Percentiles rank a stretch among this genome's conserved stretches.
Conservation (phyloP, 352 stramenopile genomes). For the Phytophthora rubi region DNA sequence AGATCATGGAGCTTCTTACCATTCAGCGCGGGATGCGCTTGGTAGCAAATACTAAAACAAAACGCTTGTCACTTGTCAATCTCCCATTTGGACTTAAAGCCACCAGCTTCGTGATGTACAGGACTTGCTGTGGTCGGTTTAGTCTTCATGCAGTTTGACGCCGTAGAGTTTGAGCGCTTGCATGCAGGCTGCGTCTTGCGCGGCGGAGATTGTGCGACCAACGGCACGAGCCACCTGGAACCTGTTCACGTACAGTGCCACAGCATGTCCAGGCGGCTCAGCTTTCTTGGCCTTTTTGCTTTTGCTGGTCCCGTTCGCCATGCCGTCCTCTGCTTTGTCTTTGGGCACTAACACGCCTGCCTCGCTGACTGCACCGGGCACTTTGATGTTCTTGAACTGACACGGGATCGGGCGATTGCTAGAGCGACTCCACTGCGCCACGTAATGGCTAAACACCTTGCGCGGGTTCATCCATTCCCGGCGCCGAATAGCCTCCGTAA, state of each 20-base stretch:
- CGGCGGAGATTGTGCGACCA: conserved; percentile 71
- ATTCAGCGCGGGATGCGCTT: not conserved
- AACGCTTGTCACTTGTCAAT: conserved; percentile 3
- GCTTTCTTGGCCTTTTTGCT: conserved; percentile 34
- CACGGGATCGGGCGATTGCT: conserved; percentile 43
- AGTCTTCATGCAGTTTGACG: conserved; percentile 57
- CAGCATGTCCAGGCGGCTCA: conserved; percentile 46
- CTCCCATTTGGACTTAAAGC: too few species aligned
- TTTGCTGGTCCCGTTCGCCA: conserved; percentile 20
- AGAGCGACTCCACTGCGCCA: conserved; percentile 57
- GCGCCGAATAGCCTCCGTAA: conserved; percentile 75
- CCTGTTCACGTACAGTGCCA: conserved; percentile 75
- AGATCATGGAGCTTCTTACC: not conserved
- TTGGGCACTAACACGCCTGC: conserved; percentile 38
- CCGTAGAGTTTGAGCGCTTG: conserved; percentile 72
- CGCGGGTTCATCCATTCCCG: conserved; percentile 87
- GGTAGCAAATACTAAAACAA: conserved; percentile 19
- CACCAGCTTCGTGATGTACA: too few species aligned
- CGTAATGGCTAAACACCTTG: conserved; percentile 72
- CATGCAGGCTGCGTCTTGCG: conserved; percentile 74
- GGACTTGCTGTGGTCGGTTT: conserved; percentile 9
- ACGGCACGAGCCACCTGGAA: conserved; percentile 63
- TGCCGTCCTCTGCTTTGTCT: conserved; percentile 11
- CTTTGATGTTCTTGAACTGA: conserved; percentile 60
- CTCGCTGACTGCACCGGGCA: conserved; percentile 8